Base-by-base conservation (phyloP, 192 early-diverging fungal genomes). In the Umbelopsis sp. region DNA sequence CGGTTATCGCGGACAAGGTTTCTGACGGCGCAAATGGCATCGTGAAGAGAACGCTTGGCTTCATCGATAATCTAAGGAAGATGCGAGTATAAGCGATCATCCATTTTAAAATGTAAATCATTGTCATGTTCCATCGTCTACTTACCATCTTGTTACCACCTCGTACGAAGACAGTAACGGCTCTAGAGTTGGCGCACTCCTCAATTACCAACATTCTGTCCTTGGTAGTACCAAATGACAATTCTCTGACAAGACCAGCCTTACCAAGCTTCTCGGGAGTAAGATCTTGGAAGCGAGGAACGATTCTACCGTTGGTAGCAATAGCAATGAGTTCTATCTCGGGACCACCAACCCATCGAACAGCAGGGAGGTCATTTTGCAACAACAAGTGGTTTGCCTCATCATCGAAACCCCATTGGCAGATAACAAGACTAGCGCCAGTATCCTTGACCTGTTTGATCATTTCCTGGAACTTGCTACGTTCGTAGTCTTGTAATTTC, bases 331-430 rank as follows among this genome's bases (percentile, higher is more conserved):
- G 85, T 90, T 99, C 98, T 66, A 99, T 94, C 83, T 99, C 98
- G 17, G 97, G 97, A 32, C 98, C 98, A 68, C 98, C 98, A 45
- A 99, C 97, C 98, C 98, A 99, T 74, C 98, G 91, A 65, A 98
- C 95, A 70, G 96, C 95, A 36, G 98, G 98, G 51, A 99, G 86
- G 78, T 97, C 72, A 84, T 98, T 96, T 83, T 99, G 98, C 84
- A 98, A 84, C 67, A 99, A 85, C 83, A 99, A 85, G 79, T 98
- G 97, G 86, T 99, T 99, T 50, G 98, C 98, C 81, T 99, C 98
- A 76, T 99, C 98, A 83, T 99, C 98, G 75, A 99, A 99, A 66
- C 98, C 98, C 98, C 98, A 99, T 81, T 99, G 98, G 86, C 98
- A 99, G 53, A 97, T 95, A 49, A 98, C 98, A 52, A 98, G 77